Conservation (phyloP, 1,284 basidiomycete species). For the Trichosporon inkin region DNA sequence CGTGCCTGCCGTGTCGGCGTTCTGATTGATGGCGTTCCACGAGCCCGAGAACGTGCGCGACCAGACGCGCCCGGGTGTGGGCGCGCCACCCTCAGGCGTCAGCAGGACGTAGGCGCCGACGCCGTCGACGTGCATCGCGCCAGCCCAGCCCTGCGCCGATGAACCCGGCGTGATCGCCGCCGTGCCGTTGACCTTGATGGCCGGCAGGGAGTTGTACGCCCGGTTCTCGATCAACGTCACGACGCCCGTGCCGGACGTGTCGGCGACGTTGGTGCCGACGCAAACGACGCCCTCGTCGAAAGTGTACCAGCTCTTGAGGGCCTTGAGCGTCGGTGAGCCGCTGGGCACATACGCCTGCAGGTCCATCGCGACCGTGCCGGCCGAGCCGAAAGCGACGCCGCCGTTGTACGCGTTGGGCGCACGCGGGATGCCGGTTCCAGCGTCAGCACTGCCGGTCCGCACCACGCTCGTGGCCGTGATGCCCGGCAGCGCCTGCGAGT, state of each 20-base stretch:
- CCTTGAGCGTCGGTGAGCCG: background rate
- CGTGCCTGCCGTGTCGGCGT: background rate
- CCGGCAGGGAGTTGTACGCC: background rate
- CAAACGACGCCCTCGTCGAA: background rate
- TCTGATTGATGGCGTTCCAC: background rate
- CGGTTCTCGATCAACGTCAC: constrained; percentile 6
- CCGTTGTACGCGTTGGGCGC: background rate
- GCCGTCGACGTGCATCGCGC: background rate
- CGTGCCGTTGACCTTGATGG: background rate
- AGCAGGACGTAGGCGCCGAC: background rate
- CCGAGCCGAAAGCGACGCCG: background rate
- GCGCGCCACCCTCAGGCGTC: no score
- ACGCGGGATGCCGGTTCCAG: background rate
- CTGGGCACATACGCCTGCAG: background rate
- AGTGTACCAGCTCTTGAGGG: background rate
- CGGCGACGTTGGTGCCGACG: background rate
- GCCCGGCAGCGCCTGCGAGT: background rate
- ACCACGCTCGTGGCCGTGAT: background rate
- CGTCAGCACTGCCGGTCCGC: background rate
- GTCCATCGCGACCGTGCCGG: background rate
- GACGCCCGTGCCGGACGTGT: background rate
- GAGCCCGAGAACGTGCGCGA: background rate
- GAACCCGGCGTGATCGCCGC: background rate
- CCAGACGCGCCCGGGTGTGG: background rate
- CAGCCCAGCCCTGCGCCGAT: background rate